phyloP scores from a whole-genome alignment of 176 grass and related monocot genomes.

The Ampelocalamus luodianensis region DNA sequence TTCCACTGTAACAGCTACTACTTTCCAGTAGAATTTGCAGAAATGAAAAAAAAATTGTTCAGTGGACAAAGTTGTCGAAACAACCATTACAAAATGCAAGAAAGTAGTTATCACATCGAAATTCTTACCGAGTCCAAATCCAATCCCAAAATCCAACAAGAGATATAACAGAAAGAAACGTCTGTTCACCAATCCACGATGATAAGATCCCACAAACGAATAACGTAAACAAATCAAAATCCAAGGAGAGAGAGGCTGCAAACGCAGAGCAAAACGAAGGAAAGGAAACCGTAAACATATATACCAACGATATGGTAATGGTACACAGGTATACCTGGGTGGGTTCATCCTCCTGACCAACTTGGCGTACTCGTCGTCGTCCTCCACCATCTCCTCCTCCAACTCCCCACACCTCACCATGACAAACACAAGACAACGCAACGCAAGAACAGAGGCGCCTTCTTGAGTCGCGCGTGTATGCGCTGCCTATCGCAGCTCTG shows the following conservation, averaged over 20 bases:
- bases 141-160: not conserved
- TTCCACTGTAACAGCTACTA: not conserved
- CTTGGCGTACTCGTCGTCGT: conserved; percentile 65
- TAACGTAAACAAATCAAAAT: not conserved
- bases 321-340: conserved; percentile 34
- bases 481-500: not conserved
- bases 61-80: not conserved
- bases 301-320: not conserved
- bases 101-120: not conserved
- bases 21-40: not conserved
- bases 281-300: not conserved
- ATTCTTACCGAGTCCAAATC: not conserved
- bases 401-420: conserved; percentile 23
- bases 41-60: not conserved
- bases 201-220: not conserved
- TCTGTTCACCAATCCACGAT: not conserved
- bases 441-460: not conserved
- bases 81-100: not conserved
- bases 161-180: not conserved
- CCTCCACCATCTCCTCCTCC: not conserved
- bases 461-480: not conserved
- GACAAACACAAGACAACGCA: not conserved
- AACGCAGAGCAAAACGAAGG: not conserved
- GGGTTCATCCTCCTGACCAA: conserved; percentile 65
- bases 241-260: not conserved